Evolutionary conservation across 768 basidiomycete species (phyloP), one percentile per base, ranked within the genome.

Genomic region (Calocybe indica): DNA sequence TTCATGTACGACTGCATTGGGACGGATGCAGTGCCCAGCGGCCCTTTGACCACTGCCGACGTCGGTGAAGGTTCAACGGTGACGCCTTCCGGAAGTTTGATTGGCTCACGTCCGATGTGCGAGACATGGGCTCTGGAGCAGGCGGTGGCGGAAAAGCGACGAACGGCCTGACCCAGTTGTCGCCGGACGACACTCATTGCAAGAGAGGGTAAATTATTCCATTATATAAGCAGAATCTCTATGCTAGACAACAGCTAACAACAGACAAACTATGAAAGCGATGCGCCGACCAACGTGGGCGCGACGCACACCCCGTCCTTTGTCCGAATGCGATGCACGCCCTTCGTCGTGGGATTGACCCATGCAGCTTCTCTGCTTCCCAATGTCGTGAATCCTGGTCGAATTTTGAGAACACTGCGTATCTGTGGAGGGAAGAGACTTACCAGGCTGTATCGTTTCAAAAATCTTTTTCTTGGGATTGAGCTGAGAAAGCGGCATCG

Each of bases 381-480:
- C 5, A 98, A 74, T 5, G 96, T 98, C 34, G 76, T 92, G 62
- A 99, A 96, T 13, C 85, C 90, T 83, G 54, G 15, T 39, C 13
- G 44, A 13, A 40, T 44, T 39, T 42, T 54, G 40, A 33, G 46
- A 47, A n/a, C 45, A 32, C 30, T 40, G 29, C 6, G 6, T 31
- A 12, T 45, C 43, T 2, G 13, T 14, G 11, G 6, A 13, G 1
- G 37, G n/a, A 29, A 6, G 7, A 22, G 30, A 46, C 59, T 39
- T 55, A 85, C 91, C 87, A 43, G 93, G 92, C 62, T 96, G 96
- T 43, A 99, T 81, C 0, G 93, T 86, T 70, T 99, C 96, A 58
- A 97, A 99, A 31, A 98, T 89, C 71, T 98, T 99, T 74, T 96
- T 98, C 72, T 98, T 99, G 9, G 96, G 96, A 66, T 97, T 97